These are phyloP conservation scores for Chenopodium formosanum DNA, from an alignment of 148 eudicot species.

Conservation along the genomic window DNA sequence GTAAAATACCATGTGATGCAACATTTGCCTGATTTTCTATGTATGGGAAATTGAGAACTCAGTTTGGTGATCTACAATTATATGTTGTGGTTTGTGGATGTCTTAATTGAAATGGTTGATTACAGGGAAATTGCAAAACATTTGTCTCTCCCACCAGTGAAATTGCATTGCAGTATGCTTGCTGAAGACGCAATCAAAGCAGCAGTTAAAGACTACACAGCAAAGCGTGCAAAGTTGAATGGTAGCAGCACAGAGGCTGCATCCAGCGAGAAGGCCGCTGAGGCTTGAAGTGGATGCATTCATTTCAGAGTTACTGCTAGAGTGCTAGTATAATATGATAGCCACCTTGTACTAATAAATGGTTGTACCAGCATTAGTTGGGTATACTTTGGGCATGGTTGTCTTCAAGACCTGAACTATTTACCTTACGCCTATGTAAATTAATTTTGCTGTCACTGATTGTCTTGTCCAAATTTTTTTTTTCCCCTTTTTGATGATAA, in stretches of 20 bases:
- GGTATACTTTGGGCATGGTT: background rate
- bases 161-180: slow-evolving; percentile 97
- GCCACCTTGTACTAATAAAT: slow-evolving; percentile 20
- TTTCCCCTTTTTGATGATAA: background rate
- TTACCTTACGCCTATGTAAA: slow-evolving; percentile 8
- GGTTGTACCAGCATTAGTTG: background rate
- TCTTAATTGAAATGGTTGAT: background rate
- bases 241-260: slow-evolving; percentile 24
- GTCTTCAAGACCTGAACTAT: slow-evolving; percentile 2
- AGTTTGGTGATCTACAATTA: background rate
- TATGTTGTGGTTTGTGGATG: too few relatives aligned
- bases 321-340: background rate
- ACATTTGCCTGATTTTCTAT: background rate
- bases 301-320: background rate
- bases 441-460: background rate
- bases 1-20: background rate
- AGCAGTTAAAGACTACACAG: slow-evolving; percentile 77
- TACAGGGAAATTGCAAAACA: slow-evolving; percentile 95
- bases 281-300: slow-evolving; percentile 40
- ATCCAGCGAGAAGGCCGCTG: slow-evolving; percentile 45
- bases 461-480: background rate
- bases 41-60: background rate
- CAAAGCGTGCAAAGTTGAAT: slow-evolving; percentile 49
- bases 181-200: slow-evolving; percentile 99
- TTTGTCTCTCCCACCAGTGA: slow-evolving; percentile 91